Evolutionary conservation across 257 asterid genomes (phyloP).

Genomic region (Solanum corneliomulleri): DNA sequence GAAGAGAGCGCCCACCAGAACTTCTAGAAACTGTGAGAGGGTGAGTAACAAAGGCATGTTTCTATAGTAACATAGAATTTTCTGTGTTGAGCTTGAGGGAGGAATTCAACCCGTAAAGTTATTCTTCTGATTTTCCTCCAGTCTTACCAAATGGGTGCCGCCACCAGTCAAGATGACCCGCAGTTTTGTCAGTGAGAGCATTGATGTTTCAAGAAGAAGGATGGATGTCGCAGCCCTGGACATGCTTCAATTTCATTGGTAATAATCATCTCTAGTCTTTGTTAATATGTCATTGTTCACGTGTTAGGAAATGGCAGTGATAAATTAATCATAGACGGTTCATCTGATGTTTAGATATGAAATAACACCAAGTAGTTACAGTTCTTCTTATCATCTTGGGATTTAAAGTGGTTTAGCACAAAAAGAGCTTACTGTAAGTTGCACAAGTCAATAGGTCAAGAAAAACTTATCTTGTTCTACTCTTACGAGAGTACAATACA

Average conservation of each 20-base stretch:
- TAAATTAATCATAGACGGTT: neutral
- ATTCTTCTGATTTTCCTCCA: conserved; percentile 9
- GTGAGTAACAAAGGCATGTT: conserved; percentile 21
- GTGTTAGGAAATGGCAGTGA: neutral
- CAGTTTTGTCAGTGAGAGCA: conserved; percentile 65
- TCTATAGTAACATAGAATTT: neutral
- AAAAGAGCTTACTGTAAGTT: neutral
- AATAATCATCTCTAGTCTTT: neutral
- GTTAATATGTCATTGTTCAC: neutral
- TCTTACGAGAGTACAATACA: neutral
- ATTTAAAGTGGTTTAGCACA: neutral
- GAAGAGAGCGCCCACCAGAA: conserved; percentile 94
- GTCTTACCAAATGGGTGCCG: conserved; percentile 99
- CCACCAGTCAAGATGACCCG: conserved; percentile 97
- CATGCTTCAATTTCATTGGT: conserved; percentile 99
- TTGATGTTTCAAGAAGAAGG: conserved; percentile 69
- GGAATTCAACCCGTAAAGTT: neutral
- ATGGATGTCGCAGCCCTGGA: conserved; percentile 89
- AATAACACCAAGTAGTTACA: neutral
- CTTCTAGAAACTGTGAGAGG: conserved; percentile 78
- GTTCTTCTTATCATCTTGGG: neutral
- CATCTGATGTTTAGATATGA: neutral
- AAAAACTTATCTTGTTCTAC: neutral
- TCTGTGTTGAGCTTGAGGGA: neutral
- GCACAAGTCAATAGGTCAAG: neutral